Base-by-base conservation (phyloP, 2,329 filamentous ascomycete genomes). In the Aspergillus pseudoviridinutans region DNA sequence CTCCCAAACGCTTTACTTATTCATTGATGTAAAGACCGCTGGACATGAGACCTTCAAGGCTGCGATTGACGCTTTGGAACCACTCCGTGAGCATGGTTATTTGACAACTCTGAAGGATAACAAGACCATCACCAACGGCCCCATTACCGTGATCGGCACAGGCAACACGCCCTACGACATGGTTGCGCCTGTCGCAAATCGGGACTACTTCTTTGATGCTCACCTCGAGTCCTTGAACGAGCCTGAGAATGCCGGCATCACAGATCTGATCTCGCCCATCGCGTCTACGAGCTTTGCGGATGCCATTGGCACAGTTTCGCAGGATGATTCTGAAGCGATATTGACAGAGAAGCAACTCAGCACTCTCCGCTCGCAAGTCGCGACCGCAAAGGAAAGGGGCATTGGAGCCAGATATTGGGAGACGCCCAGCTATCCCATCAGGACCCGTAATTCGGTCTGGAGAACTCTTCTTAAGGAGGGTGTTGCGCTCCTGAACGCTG, bases 341-440 rank as follows among this genome's bases (percentile, higher is more conserved):
- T 57, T 76, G 25, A 64, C 58, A 22, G 66, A 67, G 8, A 54
- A 61, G 7, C 84, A 87, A 67, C 65, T 83, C 20, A 74, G 73
- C n/a, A 70, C 74, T 27, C 68, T 88, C 62, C 71, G 79, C 27
- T 66, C 61, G 9, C 85, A 88, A 70, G 76, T 88, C 20, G 68
- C 66, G 0, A 66, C 67, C 0, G 86, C 86, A 4, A 80, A 82
- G 62, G 74, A 70, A 14, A 83, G 79, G 65, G 85, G 85, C 0
- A 86, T 89, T 58, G 75, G 73, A 56, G 80, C 80, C 1, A 72
- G 86, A 56, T 88, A 88, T 65, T 88, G 85, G 85, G 82, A 85
- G 54, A 80, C 82, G 60, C 86, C 86, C 0, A 74, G 74, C 1
- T 88, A 80, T 76, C 85, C 84, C 0, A 71, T 87, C 28, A 78